These are phyloP conservation scores for Scleroderma bovista DNA, from an alignment of 768 basidiomycete species.

Conservation along the genomic window DNA sequence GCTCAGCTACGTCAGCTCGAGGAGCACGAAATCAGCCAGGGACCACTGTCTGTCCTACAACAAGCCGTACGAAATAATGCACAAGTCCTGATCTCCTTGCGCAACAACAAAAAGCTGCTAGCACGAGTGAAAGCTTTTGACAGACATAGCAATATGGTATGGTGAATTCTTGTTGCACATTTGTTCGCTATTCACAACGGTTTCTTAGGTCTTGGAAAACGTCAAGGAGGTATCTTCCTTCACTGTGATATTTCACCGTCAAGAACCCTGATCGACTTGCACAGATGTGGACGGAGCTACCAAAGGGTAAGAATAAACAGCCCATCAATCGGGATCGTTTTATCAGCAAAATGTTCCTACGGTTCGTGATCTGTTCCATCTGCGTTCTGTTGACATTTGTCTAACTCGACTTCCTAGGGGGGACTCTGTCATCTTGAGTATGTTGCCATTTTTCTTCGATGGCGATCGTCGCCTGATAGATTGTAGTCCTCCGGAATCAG, in stretches of 20 bases:
- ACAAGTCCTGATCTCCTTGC: conserved; percentile 92
- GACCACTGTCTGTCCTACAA: conserved; percentile 93
- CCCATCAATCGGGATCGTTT: conserved; percentile 99
- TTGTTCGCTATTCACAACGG: conserved; percentile 5
- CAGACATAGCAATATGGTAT: conserved; percentile 96
- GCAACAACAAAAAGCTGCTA: conserved; percentile 97
- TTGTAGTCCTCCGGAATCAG: conserved; percentile 70
- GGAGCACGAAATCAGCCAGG: conserved; percentile 98
- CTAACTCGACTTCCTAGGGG: conserved; percentile 48
- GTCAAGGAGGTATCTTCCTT: conserved; percentile 78
- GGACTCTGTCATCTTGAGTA: conserved; percentile 96
- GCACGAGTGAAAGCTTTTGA: conserved; percentile 98
- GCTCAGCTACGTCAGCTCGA: conserved; percentile 93
- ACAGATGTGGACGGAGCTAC: conserved; percentile 99
- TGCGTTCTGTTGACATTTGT: conserved; percentile 1
- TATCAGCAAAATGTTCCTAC: conserved; percentile 98
- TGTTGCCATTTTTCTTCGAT: conserved; percentile 28
- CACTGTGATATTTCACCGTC: background rate
- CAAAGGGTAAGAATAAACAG: conserved; percentile 98
- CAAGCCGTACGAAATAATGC: conserved; percentile 97
- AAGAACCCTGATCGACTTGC: conserved; percentile 9
- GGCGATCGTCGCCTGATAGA: conserved; percentile 31
- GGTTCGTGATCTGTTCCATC: conserved; percentile 41
- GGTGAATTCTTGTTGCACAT: conserved; percentile 19
- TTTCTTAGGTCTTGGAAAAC: conserved; percentile 84